phyloP scores from a whole-genome alignment of 2,329 filamentous ascomycete genomes.

The Nigrograna mackinnonii region DNA sequence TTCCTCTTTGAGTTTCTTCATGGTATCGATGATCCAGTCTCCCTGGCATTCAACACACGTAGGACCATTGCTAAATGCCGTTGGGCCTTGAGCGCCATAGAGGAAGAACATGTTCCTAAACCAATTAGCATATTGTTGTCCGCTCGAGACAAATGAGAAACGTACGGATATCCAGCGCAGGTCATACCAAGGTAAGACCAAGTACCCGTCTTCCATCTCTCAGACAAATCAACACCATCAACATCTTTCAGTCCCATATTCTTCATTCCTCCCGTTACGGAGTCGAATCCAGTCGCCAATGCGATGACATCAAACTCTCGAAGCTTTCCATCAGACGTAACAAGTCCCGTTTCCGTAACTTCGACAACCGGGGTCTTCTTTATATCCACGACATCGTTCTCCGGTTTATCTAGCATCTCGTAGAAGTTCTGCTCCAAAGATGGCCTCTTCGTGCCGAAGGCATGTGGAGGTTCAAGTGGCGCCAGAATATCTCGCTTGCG shows the following conservation, averaged over 20 bases:
- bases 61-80: conserved; percentile 51
- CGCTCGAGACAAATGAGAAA: neutral
- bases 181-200: conserved; percentile 49
- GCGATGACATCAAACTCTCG: conserved; percentile 50
- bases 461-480: conserved; percentile 47
- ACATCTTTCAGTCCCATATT: conserved; percentile 43
- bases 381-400: conserved; percentile 49
- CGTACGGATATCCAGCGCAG: conserved; percentile 40
- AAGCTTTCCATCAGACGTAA: conserved; percentile 43
- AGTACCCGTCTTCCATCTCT: conserved; percentile 47
- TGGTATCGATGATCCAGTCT: conserved; percentile 49
- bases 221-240: conserved; percentile 38
- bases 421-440: conserved; percentile 53
- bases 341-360: conserved; percentile 43
- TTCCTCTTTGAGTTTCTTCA: conserved; percentile 42
- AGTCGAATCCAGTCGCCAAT: conserved; percentile 51
- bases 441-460: conserved; percentile 52
- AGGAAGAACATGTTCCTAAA: conserved; percentile 48
- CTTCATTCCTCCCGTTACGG: conserved; percentile 47
- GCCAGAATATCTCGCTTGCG: conserved; percentile 52
- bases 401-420: conserved; percentile 47
- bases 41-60: conserved; percentile 49
- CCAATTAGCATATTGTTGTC: neutral
- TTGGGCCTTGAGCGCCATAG: conserved; percentile 52
- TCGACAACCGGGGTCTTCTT: conserved; percentile 45